Percentiles rank a stretch among this genome's conserved stretches.
These are phyloP conservation scores for Mollisiaceae sp. DNA, from an alignment of 2,329 filamentous ascomycete genomes.

Conservation along the genomic window DNA sequence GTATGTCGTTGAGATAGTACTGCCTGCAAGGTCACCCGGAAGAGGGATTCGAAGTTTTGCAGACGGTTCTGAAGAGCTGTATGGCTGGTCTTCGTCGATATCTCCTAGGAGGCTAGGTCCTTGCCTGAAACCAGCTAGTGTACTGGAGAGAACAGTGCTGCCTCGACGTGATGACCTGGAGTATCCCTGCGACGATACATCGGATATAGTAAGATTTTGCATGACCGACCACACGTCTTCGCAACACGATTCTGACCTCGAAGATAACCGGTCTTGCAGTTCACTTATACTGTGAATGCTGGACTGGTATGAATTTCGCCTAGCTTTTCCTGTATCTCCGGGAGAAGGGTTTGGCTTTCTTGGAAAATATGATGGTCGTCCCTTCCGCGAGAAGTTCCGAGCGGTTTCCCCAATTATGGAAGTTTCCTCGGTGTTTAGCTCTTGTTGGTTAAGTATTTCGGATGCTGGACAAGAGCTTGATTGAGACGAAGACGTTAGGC, in stretches of 20 bases:
- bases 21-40: neutral
- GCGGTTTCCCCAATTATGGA: neutral
- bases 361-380: neutral
- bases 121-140: neutral
- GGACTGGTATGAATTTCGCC: neutral
- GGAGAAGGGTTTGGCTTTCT: neutral
- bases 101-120: neutral
- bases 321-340: neutral
- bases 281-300: neutral
- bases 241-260: neutral
- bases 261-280: neutral
- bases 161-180: neutral
- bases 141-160: neutral
- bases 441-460: neutral
- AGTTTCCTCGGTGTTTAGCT: neutral
- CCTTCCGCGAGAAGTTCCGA: neutral
- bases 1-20: neutral
- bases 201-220: conserved; percentile 1
- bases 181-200: neutral
- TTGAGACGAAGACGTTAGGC: neutral
- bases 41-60: neutral
- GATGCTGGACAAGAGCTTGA: neutral
- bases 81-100: neutral
- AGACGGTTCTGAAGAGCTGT: neutral
- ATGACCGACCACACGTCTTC: neutral